phyloP scores from a whole-genome alignment of 1,139 yeast species.

The Groenewaldozyma auringiensis region DNA sequence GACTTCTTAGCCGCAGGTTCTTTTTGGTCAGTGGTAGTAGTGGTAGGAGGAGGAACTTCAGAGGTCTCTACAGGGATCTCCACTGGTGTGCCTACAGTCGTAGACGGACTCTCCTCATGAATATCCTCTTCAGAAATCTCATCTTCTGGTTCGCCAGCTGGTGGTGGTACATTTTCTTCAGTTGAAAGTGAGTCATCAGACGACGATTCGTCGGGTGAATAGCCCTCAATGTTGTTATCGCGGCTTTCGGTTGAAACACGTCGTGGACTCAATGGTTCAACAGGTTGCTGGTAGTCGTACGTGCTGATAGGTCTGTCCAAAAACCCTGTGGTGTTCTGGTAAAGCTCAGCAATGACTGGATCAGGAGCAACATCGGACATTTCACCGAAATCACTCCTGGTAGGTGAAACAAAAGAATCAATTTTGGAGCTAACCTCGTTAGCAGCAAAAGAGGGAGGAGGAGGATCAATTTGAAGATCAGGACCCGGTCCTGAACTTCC shows the following conservation, averaged over 20 bases:
- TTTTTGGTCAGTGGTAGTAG: not conserved
- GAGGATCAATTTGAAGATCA: not conserved
- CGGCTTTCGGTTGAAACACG: constrained; percentile 2
- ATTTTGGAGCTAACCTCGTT: not conserved
- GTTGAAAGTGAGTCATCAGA: too few relatives aligned
- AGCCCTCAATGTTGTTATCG: not conserved
- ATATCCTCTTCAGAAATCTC: not conserved
- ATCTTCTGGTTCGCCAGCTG: not conserved
- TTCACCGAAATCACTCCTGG: constrained; percentile 5
- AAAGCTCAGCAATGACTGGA: constrained; percentile 29
- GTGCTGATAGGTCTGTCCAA: constrained; percentile 26
- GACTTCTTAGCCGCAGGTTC: not conserved
- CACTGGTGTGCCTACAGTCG: not conserved
- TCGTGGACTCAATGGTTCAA: constrained; percentile 20
- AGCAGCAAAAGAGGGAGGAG: not conserved
- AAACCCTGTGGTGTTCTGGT: constrained; percentile 26
- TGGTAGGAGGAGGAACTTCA: not conserved
- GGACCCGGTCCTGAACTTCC: not conserved
- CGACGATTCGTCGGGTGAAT: not conserved
- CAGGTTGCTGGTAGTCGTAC: constrained; percentile 18
- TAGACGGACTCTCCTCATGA: not conserved
- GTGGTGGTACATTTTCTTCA: not conserved
- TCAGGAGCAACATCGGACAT: constrained; percentile 16
- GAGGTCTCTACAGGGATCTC: not conserved
- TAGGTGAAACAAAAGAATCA: constrained; percentile 3